Conservation (phyloP, 305 asterid genomes). For the Fraxinus platypoda region DNA sequence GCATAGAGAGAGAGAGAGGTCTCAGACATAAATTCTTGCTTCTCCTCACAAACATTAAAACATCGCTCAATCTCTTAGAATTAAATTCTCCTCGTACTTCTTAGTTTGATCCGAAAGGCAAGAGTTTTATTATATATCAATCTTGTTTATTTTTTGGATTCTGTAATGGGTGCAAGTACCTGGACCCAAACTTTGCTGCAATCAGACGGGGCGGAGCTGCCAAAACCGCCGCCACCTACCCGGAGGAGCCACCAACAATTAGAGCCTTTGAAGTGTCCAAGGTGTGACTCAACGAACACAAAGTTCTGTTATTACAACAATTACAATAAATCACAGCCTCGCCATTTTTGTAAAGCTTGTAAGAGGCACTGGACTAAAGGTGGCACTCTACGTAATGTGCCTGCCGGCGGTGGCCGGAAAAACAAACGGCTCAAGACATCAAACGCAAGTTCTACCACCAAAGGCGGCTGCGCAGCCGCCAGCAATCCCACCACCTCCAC, state of each 20-base stretch:
- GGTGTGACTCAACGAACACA: constrained; percentile 67
- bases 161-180: constrained; percentile 51
- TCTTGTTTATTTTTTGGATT: not conserved
- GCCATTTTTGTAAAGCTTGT: constrained; percentile 82
- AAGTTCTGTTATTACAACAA: constrained; percentile 92
- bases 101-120: not conserved
- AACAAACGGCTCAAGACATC: constrained; percentile 60
- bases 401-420: constrained; percentile 79
- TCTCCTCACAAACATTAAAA: not conserved
- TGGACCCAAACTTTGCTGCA: constrained; percentile 45
- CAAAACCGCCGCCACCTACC: constrained; percentile 26
- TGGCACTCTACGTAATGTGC: constrained; percentile 82
- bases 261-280: constrained; percentile 65
- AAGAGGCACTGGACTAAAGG: constrained; percentile 95
- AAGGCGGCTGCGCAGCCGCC: not conserved
- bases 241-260: constrained; percentile 33
- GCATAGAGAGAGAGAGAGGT: constrained; percentile 25
- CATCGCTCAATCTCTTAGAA: not conserved
- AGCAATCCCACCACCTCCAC: not conserved
- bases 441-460: not conserved
- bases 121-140: not conserved
- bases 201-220: constrained; percentile 25
- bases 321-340: constrained; percentile 79
- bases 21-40: constrained; percentile 9
- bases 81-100: not conserved